Evolutionary conservation across 2,329 filamentous ascomycete species (phyloP).

Genomic region (Talaromyces sp.): DNA sequence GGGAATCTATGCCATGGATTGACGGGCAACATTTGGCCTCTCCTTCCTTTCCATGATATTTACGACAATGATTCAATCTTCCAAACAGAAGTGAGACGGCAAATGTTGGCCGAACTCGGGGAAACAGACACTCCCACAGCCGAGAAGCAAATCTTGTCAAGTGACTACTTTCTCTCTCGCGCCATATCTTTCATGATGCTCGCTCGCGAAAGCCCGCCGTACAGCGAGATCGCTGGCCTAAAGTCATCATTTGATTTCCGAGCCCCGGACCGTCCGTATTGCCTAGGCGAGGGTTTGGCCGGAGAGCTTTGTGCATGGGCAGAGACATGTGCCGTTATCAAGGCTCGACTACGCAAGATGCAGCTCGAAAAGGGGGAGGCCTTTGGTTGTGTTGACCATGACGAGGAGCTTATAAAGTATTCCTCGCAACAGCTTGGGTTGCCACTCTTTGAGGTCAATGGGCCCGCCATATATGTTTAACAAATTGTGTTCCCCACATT

Average conservation of each 20-base stretch:
- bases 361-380: conserved; percentile 16
- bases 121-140: conserved; percentile 3
- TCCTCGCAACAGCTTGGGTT: conserved; percentile 22
- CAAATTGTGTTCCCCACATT: background rate
- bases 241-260: conserved; percentile 26
- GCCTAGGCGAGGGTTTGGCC: conserved; percentile 35
- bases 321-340: conserved; percentile 32
- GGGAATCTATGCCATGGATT: conserved; percentile 39
- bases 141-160: conserved; percentile 17
- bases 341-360: conserved; percentile 29
- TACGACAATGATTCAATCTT: conserved; percentile 25
- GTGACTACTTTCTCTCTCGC: conserved; percentile 34
- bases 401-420: conserved; percentile 19
- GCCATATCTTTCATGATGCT: conserved; percentile 34
- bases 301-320: conserved; percentile 39
- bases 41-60: conserved; percentile 31
- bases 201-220: conserved; percentile 33
- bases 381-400: conserved; percentile 11
- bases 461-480: conserved; percentile 12
- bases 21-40: conserved; percentile 37
- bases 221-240: conserved; percentile 16
- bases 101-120: conserved; percentile 13
- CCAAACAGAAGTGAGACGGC: conserved; percentile 1
- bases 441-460: conserved; percentile 25
- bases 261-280: conserved; percentile 37